Base-by-base conservation (phyloP, 1,139 yeast species). In the Scheffersomyces lignicola region DNA sequence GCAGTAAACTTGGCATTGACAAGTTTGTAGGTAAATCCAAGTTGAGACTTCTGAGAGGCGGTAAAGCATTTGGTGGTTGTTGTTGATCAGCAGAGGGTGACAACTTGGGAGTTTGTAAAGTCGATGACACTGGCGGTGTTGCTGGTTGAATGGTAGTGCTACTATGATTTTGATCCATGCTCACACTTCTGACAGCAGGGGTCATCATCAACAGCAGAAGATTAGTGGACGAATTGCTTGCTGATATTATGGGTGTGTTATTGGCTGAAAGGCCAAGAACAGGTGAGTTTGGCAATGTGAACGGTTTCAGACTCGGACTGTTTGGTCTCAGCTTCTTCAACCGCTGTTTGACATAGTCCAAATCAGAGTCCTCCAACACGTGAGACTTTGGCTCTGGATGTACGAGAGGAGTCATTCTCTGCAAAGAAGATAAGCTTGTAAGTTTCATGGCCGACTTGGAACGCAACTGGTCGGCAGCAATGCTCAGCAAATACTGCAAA, bases 301-400 rank as follows among this genome's bases (percentile, higher is more conserved):
- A 90, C 10, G 41, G 37, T 12, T 45, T 25, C 11, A 44, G 39
- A 21, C 46, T 54, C 4, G 67, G 65, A n/a, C 90, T 81, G 54
- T 78, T 83, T 26, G 95, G 95, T 44, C 94, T 65, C 32, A 92
- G 81, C 49, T 75, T 78, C 52, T 83, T 83, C 33, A 78, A 63
- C 35, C 80, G 68, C 51, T 72, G 71, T 54, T 66, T 60, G 42
- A 75, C 64, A 48, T 68, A 68, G 39, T 73, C 76, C 31, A 61
- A 43, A 44, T 76, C 79, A 27, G 73, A 64, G 23, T 67, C 72
- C 40, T 66, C 66, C 13, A 62, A 41, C 11, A 69, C 67, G 33
- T 60, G 59, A 31, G 49, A 35, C 30, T 45, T 45, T 18, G 38
- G 56, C 39, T 36, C 53, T 43, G 41, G 42, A n/a, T 43, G 44